Conservation (phyloP, 306 rosid species). For the Vigna hirtella region DNA sequence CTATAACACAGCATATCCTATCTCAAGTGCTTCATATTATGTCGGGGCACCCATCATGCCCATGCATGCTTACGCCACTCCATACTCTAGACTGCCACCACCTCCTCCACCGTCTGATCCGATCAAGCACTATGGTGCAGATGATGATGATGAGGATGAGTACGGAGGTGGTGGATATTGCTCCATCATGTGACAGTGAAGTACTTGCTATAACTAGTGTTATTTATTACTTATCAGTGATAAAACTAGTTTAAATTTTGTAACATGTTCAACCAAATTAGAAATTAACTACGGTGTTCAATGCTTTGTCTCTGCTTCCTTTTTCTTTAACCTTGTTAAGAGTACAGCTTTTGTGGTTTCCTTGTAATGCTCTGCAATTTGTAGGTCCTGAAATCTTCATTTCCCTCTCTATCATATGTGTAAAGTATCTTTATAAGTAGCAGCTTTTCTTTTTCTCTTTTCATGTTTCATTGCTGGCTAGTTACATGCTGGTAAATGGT, state of each 20-base stretch:
- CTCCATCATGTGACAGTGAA: conserved; percentile 63
- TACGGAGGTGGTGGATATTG: conserved; percentile 57
- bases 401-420: conserved; percentile 56
- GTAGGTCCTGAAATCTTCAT: conserved; percentile 55
- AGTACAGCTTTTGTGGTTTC: conserved; percentile 44
- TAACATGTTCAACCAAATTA: conserved; percentile 34
- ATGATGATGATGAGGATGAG: conserved; percentile 48
- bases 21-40: conserved; percentile 54
- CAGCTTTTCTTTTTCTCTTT: conserved; percentile 34
- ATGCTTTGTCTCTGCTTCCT: conserved; percentile 40
- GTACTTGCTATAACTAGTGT: neutral
- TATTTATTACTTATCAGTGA: conserved; percentile 20
- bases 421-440: conserved; percentile 54
- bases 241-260: conserved; percentile 43
- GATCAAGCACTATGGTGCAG: conserved; percentile 26
- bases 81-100: conserved; percentile 47
- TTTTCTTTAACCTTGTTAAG: conserved; percentile 14
- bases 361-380: conserved; percentile 47
- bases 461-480: neutral
- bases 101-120: conserved; percentile 54
- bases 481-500: conserved; percentile 25
- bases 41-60: conserved; percentile 58
- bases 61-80: conserved; percentile 54
- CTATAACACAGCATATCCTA: conserved; percentile 68
- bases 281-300: conserved; percentile 30